Evolutionary conservation across 2,329 filamentous ascomycete genomes (phyloP).

Genomic region (Huntiella abstrusa): DNA sequence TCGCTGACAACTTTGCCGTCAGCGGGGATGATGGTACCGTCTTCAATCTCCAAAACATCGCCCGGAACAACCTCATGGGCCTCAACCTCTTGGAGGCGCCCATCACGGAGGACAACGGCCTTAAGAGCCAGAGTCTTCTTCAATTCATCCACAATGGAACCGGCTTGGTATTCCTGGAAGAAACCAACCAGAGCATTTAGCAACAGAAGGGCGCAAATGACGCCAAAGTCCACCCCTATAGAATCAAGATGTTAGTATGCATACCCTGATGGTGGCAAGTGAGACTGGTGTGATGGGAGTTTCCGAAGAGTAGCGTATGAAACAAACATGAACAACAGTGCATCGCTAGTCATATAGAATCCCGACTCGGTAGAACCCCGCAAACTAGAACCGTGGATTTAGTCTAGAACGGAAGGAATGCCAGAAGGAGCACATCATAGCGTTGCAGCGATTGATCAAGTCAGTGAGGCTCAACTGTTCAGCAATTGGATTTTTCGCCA

Average conservation of each 20-base stretch:
- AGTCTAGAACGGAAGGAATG: neutral
- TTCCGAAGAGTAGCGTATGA: too few species aligned
- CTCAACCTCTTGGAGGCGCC: slow-evolving; percentile 55
- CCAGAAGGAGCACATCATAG: too few species aligned
- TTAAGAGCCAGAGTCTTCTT: slow-evolving; percentile 83
- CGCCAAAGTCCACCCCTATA: slow-evolving; percentile 68
- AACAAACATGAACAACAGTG: too few species aligned
- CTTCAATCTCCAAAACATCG: slow-evolving; percentile 77
- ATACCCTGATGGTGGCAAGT: too few species aligned
- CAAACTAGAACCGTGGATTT: neutral
- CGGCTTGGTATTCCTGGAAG: slow-evolving; percentile 75
- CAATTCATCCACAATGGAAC: slow-evolving; percentile 74
- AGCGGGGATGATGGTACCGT: slow-evolving; percentile 74
- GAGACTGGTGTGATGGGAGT: too few species aligned
- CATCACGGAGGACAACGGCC: slow-evolving; percentile 71
- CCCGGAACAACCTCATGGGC: slow-evolving; percentile 72
- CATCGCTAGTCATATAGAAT: too few species aligned
- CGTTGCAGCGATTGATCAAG: too few species aligned
- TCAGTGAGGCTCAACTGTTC: too few species aligned
- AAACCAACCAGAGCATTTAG: slow-evolving; percentile 79
- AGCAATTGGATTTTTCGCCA: too few species aligned
- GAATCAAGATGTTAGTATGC: slow-evolving; percentile 3
- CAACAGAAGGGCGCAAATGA: slow-evolving; percentile 66
- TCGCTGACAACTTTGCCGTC: slow-evolving; percentile 75
- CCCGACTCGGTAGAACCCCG: too few species aligned